These are phyloP conservation scores for Pleodorina starrii DNA, from an alignment of 139 green algal genomes.

Conservation along the genomic window DNA sequence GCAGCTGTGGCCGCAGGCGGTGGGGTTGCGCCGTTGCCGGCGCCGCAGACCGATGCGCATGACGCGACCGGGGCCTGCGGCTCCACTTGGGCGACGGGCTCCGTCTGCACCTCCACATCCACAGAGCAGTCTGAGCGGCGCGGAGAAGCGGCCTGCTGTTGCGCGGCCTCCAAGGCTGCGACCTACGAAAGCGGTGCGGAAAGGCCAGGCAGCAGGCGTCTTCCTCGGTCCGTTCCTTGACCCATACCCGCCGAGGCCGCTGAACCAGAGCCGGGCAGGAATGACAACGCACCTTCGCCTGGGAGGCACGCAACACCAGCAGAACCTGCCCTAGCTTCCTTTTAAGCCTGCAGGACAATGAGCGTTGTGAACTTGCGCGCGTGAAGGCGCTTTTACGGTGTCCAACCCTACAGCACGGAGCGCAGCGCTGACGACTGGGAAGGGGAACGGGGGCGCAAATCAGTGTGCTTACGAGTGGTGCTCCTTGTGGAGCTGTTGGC, in stretches of 20 bases:
- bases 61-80: neutral
- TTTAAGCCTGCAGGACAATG: conserved; percentile 66
- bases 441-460: neutral
- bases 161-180: neutral
- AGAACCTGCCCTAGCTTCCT: conserved; percentile 67
- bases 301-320: conserved; percentile 62
- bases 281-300: conserved; percentile 59
- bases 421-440: too few species aligned
- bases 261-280: too few species aligned
- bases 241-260: too few species aligned
- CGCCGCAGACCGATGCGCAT: neutral
- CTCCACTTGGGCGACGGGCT: neutral
- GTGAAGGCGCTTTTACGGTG: too few species aligned
- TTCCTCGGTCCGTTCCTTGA: too few species aligned
- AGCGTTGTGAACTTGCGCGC: too few species aligned
- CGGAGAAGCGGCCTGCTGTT: too few species aligned
- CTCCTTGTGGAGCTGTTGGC: neutral
- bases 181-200: neutral
- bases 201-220: too few species aligned
- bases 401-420: too few species aligned
- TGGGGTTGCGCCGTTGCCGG: neutral
- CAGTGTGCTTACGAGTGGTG: conserved; percentile 16
- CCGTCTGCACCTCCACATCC: neutral
- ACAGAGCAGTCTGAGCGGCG: neutral
- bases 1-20: too few species aligned